phyloP scores from a whole-genome alignment of 306 rosid genomes.

The Citrullus colocynthis region DNA sequence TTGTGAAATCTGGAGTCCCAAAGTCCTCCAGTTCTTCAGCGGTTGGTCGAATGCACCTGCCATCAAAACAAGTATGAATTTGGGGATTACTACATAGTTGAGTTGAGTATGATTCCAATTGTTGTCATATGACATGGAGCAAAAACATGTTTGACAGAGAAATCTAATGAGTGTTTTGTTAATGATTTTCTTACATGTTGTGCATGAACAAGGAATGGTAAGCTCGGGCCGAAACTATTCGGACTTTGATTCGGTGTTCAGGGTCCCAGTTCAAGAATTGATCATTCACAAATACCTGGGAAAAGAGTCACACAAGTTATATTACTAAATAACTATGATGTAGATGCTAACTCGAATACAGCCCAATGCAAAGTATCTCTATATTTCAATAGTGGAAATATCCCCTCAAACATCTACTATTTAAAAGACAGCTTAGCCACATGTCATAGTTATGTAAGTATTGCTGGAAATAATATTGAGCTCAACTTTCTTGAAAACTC shows the following conservation, averaged over 20 bases:
- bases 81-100: background rate
- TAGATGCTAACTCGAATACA: background rate
- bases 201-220: conserved; percentile 95
- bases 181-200: conserved; percentile 63
- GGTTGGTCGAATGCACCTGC: conserved; percentile 88
- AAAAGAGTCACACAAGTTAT: background rate
- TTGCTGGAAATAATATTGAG: background rate
- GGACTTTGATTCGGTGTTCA: conserved; percentile 67
- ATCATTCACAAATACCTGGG: conserved; percentile 84
- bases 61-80: conserved; percentile 8
- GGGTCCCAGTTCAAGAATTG: conserved; percentile 90
- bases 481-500: background rate
- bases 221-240: conserved; percentile 83
- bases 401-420: background rate
- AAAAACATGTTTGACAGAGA: background rate
- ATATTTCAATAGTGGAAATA: background rate
- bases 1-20: conserved; percentile 91
- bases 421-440: background rate
- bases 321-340: background rate
- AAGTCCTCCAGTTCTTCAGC: conserved; percentile 75
- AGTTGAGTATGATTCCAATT: background rate
- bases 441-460: background rate
- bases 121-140: background rate
- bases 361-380: background rate
- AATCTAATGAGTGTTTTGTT: background rate